A percentile compares a stretch with the other conserved stretches of the same genome.
Evolutionary conservation across 1,284 basidiomycete species (phyloP).

Genomic region (Puccinia hordei): DNA sequence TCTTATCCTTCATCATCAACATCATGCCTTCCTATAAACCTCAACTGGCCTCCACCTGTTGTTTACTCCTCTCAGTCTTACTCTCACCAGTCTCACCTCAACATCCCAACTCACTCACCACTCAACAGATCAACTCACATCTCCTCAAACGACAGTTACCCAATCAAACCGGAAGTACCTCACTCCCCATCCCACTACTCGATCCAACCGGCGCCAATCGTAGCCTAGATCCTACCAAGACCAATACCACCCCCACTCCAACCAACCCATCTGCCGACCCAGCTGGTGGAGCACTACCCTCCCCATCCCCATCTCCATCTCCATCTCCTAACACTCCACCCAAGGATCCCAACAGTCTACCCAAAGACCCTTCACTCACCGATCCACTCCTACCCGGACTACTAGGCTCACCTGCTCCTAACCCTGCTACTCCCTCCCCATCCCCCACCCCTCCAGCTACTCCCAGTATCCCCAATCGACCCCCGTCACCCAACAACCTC

Average conservation of each 20-base stretch:
- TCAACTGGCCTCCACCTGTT: too few relatives aligned
- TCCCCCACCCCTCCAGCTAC: not conserved
- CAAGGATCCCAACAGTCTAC: not conserved
- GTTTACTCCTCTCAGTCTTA: not conserved
- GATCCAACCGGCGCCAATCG: conserved; percentile 10
- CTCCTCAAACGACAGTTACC: not conserved
- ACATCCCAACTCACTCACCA: not conserved
- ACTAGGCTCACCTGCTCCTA: not conserved
- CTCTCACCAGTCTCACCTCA: not conserved
- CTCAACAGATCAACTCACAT: too few relatives aligned
- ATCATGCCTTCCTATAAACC: too few relatives aligned
- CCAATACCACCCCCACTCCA: not conserved
- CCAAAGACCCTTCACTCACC: not conserved
- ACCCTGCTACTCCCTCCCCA: not conserved
- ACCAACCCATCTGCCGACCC: not conserved
- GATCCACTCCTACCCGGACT: not conserved
- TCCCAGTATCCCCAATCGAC: not conserved
- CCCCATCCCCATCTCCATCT: not conserved
- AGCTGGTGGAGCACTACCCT: not conserved
- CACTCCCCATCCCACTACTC: not conserved
- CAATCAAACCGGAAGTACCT: conserved; percentile 9
- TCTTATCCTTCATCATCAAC: too few relatives aligned
- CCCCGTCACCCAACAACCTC: not conserved
- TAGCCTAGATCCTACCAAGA: not conserved
- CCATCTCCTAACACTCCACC: not conserved